phyloP scores from a whole-genome alignment of 495 filamentous ascomycete species.

The Xylaria bambusicola region DNA sequence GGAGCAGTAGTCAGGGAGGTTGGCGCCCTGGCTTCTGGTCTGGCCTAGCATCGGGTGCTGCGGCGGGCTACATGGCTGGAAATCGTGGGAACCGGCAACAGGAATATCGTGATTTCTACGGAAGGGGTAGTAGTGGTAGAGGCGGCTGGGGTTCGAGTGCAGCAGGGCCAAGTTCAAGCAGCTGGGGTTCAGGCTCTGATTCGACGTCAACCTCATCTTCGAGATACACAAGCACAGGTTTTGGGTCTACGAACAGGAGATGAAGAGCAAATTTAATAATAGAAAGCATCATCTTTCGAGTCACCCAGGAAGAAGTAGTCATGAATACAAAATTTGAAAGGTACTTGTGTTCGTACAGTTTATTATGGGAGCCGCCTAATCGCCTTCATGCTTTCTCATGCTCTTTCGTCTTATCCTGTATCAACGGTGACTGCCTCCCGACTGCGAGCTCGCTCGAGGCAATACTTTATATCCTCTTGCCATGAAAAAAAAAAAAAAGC shows the following conservation, averaged over 20 bases:
- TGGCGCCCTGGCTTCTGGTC: conserved; percentile 92
- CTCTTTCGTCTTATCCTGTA: conserved; percentile 15
- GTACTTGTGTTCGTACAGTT: not conserved
- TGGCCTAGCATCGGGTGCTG: conserved; percentile 70
- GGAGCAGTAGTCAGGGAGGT: conserved; percentile 32
- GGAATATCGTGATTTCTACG: conserved; percentile 31
- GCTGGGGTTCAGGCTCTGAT: conserved; percentile 41
- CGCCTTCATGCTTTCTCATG: not conserved
- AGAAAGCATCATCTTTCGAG: not conserved
- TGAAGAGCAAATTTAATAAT: conserved; percentile 37
- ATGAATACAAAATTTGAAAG: not conserved
- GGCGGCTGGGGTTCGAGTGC: conserved; percentile 47
- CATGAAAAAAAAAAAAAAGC: too few species aligned
- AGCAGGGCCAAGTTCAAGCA: conserved; percentile 36
- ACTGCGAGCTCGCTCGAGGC: not conserved
- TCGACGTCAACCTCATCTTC: conserved; percentile 52
- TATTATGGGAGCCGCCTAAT: conserved; percentile 3
- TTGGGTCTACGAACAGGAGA: conserved; percentile 81
- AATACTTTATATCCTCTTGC: not conserved
- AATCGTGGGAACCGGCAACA: conserved; percentile 45
- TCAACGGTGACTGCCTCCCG: not conserved
- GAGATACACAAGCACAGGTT: conserved; percentile 80
- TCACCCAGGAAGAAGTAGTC: not conserved
- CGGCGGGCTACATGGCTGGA: conserved; percentile 68
- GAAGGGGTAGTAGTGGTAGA: conserved; percentile 51